A percentile compares a stretch with the other conserved stretches of the same genome.
Conservation (phyloP, 2,329 filamentous ascomycete species). For the Apiospora saccharicola region DNA sequence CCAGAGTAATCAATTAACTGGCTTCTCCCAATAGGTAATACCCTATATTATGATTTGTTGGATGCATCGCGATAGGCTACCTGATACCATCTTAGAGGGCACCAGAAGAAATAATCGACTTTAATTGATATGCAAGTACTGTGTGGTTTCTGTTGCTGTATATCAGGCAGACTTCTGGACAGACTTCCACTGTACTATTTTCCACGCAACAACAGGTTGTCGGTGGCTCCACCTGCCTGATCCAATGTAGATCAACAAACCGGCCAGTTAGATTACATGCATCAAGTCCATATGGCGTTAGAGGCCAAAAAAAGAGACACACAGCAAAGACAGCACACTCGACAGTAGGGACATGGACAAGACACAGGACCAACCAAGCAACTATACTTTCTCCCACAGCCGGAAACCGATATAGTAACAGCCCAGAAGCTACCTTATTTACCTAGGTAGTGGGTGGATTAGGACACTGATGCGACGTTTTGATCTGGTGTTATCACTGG, state of each 20-base stretch:
- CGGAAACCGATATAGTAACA: too few relatives aligned
- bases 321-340: background rate
- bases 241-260: background rate
- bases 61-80: too few relatives aligned
- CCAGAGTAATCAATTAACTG: too few relatives aligned
- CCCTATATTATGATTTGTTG: too few relatives aligned
- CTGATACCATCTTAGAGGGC: background rate
- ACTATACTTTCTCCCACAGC: too few relatives aligned
- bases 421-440: too few relatives aligned
- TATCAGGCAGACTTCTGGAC: background rate
- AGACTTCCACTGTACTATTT: background rate
- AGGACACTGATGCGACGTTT: too few relatives aligned
- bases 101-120: background rate
- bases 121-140: background rate
- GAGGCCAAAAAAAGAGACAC: background rate
- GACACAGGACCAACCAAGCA: too few relatives aligned
- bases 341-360: background rate
- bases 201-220: background rate
- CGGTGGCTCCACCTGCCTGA: constrained; percentile 9
- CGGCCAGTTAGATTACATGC: constrained; percentile 17
- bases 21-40: too few relatives aligned
- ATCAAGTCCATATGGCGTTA: background rate
- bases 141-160: background rate
- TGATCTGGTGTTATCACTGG: too few relatives aligned
- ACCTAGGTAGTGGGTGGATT: too few relatives aligned